Evolutionary conservation across 352 stramenopile genomes (phyloP).

Genomic region (Pseudoperonospora humuli): DNA sequence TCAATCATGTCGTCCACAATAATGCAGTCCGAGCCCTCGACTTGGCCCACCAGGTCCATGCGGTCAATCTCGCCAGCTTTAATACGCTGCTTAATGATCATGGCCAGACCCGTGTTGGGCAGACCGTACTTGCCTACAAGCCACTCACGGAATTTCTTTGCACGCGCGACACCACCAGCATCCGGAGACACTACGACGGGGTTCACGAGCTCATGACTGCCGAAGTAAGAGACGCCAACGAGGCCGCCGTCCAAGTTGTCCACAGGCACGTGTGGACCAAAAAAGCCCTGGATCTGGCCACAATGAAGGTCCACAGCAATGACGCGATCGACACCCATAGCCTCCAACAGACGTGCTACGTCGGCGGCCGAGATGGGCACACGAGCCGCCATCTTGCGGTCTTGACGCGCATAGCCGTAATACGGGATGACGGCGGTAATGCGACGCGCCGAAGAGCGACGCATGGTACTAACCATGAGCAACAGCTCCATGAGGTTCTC

Average conservation of each 20-base stretch:
- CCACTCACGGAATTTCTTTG: conserved; percentile 99
- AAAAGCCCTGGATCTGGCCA: conserved; percentile 95
- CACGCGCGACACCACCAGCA: conserved; percentile 97
- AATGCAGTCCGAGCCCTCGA: conserved; percentile 98
- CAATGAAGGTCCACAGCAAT: conserved; percentile 86
- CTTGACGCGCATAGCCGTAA: conserved; percentile 88
- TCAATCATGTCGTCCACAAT: conserved; percentile 99
- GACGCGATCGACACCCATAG: conserved; percentile 84
- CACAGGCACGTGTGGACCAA: conserved; percentile 96
- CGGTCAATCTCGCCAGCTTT: conserved; percentile 95
- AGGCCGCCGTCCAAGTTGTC: conserved; percentile 97
- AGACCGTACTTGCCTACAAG: conserved; percentile 96
- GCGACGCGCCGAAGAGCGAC: conserved; percentile 93
- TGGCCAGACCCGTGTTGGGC: conserved; percentile 95
- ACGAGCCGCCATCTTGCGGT: conserved; percentile 88
- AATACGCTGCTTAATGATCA: conserved; percentile 99
- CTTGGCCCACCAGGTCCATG: conserved; percentile 99
- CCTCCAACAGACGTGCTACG: conserved; percentile 79
- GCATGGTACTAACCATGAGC: conserved; percentile 97
- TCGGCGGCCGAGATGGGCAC: conserved; percentile 96
- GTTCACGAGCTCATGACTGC: conserved; percentile 97
- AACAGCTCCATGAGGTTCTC: conserved; percentile 99
- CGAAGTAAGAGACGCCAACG: conserved; percentile 93
- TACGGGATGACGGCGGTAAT: conserved; percentile 99
- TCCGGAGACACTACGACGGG: conserved; percentile 99